Conservation (phyloP, 2,329 filamentous ascomycete genomes). For the Ceratocystis ficicola region DNA sequence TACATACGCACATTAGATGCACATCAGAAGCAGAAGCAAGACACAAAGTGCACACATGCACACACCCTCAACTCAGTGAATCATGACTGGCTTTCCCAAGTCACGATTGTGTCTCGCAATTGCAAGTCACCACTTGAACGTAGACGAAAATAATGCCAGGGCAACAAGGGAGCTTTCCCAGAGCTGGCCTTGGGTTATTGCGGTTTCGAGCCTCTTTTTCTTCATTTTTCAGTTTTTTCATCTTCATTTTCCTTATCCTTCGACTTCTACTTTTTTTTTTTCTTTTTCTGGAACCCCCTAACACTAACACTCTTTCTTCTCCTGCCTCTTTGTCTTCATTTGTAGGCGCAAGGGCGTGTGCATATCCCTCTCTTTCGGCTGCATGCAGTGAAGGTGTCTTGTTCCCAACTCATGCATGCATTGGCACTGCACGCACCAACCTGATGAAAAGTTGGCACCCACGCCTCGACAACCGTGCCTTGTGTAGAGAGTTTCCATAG, state of each 20-base stretch:
- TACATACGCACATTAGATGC: background rate
- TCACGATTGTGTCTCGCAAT: background rate
- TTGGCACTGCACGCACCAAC: background rate
- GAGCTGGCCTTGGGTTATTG: no score
- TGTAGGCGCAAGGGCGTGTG: constrained; percentile 6
- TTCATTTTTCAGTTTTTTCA: background rate
- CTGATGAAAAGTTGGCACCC: background rate
- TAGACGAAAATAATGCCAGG: no score
- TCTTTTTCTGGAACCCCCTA: background rate
- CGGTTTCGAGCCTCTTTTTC: background rate
- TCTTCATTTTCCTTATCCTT: background rate
- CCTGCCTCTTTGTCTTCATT: background rate
- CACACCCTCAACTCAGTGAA: background rate
- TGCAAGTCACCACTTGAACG: no score
- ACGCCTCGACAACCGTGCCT: background rate
- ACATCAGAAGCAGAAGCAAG: background rate
- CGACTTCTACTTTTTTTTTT: background rate
- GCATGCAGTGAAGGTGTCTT: constrained; percentile 1
- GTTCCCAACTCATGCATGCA: background rate
- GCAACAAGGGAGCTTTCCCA: no score
- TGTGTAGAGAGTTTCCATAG: background rate
- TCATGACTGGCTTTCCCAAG: background rate
- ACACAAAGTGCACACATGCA: background rate
- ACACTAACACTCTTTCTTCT: background rate
- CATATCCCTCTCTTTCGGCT: constrained; percentile 6